These are phyloP conservation scores for Haplosporangium sp. DNA, from an alignment of 371 early-diverging fungal species.

Conservation along the genomic window DNA sequence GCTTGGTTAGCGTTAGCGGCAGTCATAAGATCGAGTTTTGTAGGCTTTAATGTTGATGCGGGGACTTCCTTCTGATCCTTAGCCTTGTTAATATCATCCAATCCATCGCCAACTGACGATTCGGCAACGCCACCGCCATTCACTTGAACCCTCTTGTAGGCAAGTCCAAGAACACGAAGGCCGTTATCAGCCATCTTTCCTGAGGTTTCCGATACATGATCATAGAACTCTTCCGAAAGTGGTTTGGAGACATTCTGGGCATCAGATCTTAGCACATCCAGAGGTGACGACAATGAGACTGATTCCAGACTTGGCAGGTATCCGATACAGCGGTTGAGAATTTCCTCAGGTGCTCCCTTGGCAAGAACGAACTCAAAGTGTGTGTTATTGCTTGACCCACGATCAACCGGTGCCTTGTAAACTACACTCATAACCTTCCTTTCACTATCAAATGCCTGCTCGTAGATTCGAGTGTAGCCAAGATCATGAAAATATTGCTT, in stretches of 20 bases:
- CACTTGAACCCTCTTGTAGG: slow-evolving; percentile 60
- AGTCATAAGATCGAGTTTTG: slow-evolving; percentile 34
- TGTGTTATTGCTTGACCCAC: slow-evolving; percentile 2
- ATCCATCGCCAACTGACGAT: slow-evolving; percentile 53
- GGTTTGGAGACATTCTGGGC: slow-evolving; percentile 38
- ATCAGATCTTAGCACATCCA: slow-evolving; percentile 26
- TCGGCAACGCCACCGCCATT: slow-evolving; percentile 54
- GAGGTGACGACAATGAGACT: slow-evolving; percentile 13
- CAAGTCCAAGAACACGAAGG: slow-evolving; percentile 81
- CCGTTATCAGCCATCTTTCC: slow-evolving; percentile 87
- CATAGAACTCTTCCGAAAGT: slow-evolving; percentile 72
- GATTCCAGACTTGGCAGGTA: slow-evolving; percentile 59
- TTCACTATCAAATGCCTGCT: slow-evolving; percentile 82
- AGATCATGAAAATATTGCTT: slow-evolving; percentile 63
- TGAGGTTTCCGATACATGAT: slow-evolving; percentile 73
- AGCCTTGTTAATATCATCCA: slow-evolving; percentile 59
- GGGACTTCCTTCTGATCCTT: slow-evolving; percentile 47
- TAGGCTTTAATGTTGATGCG: slow-evolving; percentile 28
- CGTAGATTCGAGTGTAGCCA: slow-evolving; percentile 50
- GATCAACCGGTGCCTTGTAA: slow-evolving; percentile 47
- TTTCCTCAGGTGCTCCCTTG: slow-evolving; percentile 93
- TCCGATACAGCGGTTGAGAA: slow-evolving; percentile 74
- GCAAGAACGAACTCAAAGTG: slow-evolving; percentile 66
- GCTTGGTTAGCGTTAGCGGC: slow-evolving; percentile 24
- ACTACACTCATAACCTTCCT: slow-evolving; percentile 91